Evolutionary conservation across 345 rosid genomes (phyloP).

Genomic region (Tarenaya hassleriana): DNA sequence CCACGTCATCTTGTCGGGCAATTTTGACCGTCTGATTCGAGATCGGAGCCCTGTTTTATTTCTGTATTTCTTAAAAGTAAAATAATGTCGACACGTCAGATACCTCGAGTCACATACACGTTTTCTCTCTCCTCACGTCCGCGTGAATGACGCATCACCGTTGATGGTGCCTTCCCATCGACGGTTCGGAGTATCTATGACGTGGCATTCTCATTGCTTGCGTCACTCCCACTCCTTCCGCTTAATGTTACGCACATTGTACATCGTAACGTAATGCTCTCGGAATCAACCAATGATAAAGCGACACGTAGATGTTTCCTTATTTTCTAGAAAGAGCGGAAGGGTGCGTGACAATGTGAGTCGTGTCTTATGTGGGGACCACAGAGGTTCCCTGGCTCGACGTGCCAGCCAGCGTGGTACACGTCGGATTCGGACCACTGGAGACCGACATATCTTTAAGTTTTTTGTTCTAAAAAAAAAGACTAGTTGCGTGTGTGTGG

Average conservation of each 20-base stretch:
- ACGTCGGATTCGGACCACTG: background rate
- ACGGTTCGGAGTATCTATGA: slow-evolving; percentile 8
- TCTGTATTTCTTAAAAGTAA: slow-evolving; percentile 8
- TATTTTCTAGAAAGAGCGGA: slow-evolving; percentile 6
- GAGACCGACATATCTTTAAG: too few species aligned
- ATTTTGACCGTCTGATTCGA: slow-evolving; percentile 26
- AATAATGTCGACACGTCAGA: slow-evolving; percentile 27
- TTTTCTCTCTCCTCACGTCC: slow-evolving; percentile 18
- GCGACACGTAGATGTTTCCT: slow-evolving; percentile 18
- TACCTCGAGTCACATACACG: slow-evolving; percentile 18
- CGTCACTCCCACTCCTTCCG: slow-evolving; percentile 2
- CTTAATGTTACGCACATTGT: background rate
- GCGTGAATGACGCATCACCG: slow-evolving; percentile 18
- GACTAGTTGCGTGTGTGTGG: background rate
- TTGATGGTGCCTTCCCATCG: background rate
- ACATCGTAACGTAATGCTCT: background rate
- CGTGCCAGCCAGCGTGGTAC: background rate
- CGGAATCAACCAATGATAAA: background rate
- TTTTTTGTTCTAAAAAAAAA: too few species aligned
- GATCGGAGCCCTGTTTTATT: slow-evolving; percentile 16
- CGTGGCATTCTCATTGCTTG: slow-evolving; percentile 5
- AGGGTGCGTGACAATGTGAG: slow-evolving; percentile 13
- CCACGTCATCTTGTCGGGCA: slow-evolving; percentile 36
- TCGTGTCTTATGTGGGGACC: slow-evolving; percentile 24
- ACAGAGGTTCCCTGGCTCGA: background rate